phyloP scores from a whole-genome alignment of 352 stramenopile genomes.

The Pythium apleroticum region DNA sequence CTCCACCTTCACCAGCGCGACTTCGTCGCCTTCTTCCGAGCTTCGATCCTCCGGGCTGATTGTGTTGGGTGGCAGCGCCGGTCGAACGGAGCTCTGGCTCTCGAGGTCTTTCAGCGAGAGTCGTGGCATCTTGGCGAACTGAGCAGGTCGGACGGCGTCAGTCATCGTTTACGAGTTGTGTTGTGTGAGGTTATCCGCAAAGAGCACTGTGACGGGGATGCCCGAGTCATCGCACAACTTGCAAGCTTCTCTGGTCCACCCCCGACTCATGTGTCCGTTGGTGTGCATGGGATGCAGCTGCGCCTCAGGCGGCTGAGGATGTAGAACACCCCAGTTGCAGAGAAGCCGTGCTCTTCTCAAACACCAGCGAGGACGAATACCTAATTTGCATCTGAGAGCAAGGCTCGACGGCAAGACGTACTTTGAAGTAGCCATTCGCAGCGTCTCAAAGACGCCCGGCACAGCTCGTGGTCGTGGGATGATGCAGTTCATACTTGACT shows the following conservation, averaged over 20 bases:
- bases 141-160: neutral
- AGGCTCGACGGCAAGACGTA: no score
- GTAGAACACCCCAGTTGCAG: no score
- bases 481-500: neutral
- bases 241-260: no score
- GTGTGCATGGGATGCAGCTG: no score
- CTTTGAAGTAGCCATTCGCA: no score
- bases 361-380: no score
- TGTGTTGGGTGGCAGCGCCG: neutral
- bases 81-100: neutral
- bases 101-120: neutral
- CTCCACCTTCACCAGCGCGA: neutral
- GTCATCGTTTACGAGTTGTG: neutral
- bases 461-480: neutral
- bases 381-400: no score
- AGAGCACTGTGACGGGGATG: no score
- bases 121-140: neutral
- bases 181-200: neutral
- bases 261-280: no score
- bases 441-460: neutral
- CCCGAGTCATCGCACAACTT: no score
- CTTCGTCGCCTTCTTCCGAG: constrained; percentile 4
- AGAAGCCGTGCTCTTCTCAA: no score
- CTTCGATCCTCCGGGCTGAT: neutral
- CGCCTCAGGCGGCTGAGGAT: no score